These are phyloP conservation scores for Cajanus cajan DNA, from an alignment of 306 rosid genomes.

Conservation along the genomic window DNA sequence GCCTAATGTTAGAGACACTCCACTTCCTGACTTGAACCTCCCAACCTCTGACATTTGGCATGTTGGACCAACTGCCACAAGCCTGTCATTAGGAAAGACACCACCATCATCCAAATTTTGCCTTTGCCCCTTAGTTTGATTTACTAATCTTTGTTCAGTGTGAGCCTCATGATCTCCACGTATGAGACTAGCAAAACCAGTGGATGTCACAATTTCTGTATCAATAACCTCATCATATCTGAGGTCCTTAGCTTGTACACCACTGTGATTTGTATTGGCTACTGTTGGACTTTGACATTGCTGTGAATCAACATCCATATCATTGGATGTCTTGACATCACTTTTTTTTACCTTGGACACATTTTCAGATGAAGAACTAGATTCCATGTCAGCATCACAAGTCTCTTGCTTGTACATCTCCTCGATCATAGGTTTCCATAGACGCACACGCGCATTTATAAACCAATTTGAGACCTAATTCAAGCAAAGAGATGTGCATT, in stretches of 20 bases:
- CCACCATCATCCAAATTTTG: conserved; percentile 45
- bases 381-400: conserved; percentile 60
- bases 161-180: conserved; percentile 34
- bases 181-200: conserved; percentile 39
- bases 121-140: conserved; percentile 48
- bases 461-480: conserved; percentile 86
- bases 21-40: conserved; percentile 50
- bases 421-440: conserved; percentile 93
- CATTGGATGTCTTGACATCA: conserved; percentile 47
- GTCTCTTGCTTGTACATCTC: conserved; percentile 85
- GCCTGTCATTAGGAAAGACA: conserved; percentile 43
- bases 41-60: conserved; percentile 66
- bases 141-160: conserved; percentile 40
- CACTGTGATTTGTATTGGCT: conserved; percentile 47
- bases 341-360: conserved; percentile 51
- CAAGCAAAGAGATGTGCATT: neutral
- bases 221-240: conserved; percentile 45
- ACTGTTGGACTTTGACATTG: conserved; percentile 45
- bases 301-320: conserved; percentile 54
- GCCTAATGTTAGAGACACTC: conserved; percentile 74
- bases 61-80: conserved; percentile 27
- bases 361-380: conserved; percentile 68
- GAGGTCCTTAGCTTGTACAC: conserved; percentile 50
- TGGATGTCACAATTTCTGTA: conserved; percentile 44
- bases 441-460: conserved; percentile 84